Conservation (phyloP, 768 basidiomycete genomes). For the Pholiota molesta region DNA sequence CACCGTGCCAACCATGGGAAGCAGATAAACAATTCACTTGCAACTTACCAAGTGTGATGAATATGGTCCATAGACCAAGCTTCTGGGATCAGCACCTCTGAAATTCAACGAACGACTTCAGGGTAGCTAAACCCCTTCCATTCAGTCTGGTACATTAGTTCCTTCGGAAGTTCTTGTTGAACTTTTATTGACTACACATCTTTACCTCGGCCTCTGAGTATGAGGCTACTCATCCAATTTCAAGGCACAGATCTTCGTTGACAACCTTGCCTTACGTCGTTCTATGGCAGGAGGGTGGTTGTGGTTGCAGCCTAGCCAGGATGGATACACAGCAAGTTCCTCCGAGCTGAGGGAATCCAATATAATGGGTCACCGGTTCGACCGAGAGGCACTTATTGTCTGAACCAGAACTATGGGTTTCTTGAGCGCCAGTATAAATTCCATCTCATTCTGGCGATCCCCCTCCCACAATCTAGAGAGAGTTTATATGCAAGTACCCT, state of each 20-base stretch:
- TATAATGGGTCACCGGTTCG: conserved; percentile 19
- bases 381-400: conserved; percentile 18
- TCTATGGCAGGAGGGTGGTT: neutral
- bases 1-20: conserved; percentile 27
- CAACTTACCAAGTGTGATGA: neutral
- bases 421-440: conserved; percentile 20
- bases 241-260: conserved; percentile 3
- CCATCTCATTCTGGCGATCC: conserved; percentile 12
- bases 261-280: conserved; percentile 5
- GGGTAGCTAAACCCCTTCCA: neutral
- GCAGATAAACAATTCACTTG: neutral
- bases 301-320: conserved; percentile 17
- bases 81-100: neutral
- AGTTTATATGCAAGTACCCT: conserved; percentile 16
- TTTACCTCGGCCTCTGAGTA: neutral
- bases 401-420: conserved; percentile 18
- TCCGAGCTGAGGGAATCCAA: conserved; percentile 16
- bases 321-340: conserved; percentile 13
- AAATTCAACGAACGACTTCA: neutral
- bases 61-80: neutral
- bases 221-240: neutral
- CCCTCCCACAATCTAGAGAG: conserved; percentile 21
- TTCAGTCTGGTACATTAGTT: neutral
- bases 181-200: too few species aligned
- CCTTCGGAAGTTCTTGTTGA: too few species aligned